phyloP scores from a whole-genome alignment of 768 basidiomycete species.

The Lactarius vividus region DNA sequence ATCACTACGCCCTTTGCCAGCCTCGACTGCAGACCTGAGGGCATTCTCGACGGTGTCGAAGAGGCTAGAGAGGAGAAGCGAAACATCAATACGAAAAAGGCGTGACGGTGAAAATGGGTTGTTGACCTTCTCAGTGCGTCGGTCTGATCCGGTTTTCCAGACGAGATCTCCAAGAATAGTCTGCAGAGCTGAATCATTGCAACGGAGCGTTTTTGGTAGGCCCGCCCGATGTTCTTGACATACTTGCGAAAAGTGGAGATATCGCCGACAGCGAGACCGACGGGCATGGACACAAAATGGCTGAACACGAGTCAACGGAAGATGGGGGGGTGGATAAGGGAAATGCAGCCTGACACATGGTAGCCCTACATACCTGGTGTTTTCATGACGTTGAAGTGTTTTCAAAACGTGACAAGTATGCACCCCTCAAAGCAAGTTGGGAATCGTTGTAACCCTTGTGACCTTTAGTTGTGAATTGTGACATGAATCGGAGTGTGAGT shows the following conservation, averaged over 20 bases:
- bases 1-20: slow-evolving; percentile 19
- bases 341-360: slow-evolving; percentile 11
- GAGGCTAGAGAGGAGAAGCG: slow-evolving; percentile 8
- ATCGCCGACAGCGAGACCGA: slow-evolving; percentile 17
- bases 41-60: slow-evolving; percentile 21
- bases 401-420: neutral
- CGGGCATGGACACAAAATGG: slow-evolving; percentile 10
- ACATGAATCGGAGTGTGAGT: too few species aligned
- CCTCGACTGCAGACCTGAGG: slow-evolving; percentile 19
- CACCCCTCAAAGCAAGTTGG: neutral
- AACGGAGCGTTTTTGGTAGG: slow-evolving; percentile 24
- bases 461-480: neutral
- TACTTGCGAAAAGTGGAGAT: slow-evolving; percentile 22
- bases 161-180: slow-evolving; percentile 23
- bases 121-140: slow-evolving; percentile 22
- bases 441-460: neutral
- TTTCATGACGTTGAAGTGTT: slow-evolving; percentile 5
- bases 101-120: neutral
- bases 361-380: slow-evolving; percentile 5
- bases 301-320: neutral
- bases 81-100: neutral
- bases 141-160: slow-evolving; percentile 21
- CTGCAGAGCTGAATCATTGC: slow-evolving; percentile 26
- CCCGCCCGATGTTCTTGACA: slow-evolving; percentile 22
- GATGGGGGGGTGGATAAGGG: slow-evolving; percentile 16